Conservation (phyloP, 1,284 basidiomycete species). For the Pholiota adiposa region DNA sequence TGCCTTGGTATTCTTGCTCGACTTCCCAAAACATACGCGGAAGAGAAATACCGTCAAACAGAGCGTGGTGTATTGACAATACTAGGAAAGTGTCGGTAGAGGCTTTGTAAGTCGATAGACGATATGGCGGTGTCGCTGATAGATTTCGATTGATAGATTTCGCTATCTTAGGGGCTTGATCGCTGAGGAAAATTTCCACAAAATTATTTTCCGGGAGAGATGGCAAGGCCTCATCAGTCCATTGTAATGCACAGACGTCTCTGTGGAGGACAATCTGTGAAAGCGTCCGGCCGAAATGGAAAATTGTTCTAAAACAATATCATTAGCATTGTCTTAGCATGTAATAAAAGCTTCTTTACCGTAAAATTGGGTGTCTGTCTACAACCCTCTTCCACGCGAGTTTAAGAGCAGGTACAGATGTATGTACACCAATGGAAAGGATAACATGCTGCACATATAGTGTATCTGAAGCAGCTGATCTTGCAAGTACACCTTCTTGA, state of each 20-base stretch:
- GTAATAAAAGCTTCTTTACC: conserved; percentile 33
- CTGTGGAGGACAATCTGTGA: conserved; percentile 45
- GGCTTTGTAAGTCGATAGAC: conserved; percentile 35
- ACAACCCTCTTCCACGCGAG: conserved; percentile 41
- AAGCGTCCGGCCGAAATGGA: conserved; percentile 44
- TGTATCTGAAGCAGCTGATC: conserved; percentile 40
- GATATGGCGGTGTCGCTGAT: conserved; percentile 39
- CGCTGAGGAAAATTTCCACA: conserved; percentile 34
- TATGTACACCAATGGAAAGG: conserved; percentile 30
- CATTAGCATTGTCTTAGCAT: conserved; percentile 22
- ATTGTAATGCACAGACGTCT: conserved; percentile 28
- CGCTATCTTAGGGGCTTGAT: conserved; percentile 35
- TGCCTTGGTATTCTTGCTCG: conserved; percentile 36
- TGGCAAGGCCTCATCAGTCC: conserved; percentile 25
- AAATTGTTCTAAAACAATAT: conserved; percentile 46
- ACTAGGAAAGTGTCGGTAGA: conserved; percentile 28
- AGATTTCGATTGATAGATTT: conserved; percentile 41
- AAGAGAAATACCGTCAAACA: conserved; percentile 52
- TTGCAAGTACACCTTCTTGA: conserved; percentile 53
- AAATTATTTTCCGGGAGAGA: conserved; percentile 27
- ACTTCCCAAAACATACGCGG: conserved; percentile 43
- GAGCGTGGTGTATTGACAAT: conserved; percentile 51
- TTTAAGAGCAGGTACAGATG: conserved; percentile 30
- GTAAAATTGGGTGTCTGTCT: conserved; percentile 41
- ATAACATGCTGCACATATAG: conserved; percentile 55